Evolutionary conservation across 306 rosid genomes (phyloP).

Genomic region (Cicer arietinum): DNA sequence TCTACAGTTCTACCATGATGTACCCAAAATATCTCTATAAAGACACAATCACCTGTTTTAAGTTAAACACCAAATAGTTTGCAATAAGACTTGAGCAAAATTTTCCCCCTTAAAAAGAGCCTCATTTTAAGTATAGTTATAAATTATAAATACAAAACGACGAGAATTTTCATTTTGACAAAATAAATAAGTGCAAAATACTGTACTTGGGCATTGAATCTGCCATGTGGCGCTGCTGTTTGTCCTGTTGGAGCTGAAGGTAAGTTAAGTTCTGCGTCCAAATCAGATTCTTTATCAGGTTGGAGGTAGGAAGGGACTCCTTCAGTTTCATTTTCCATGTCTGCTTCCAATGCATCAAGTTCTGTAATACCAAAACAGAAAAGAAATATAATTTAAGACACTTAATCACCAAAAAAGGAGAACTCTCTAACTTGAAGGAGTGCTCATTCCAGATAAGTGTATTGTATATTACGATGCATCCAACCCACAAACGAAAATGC

Average conservation of each 20-base stretch:
- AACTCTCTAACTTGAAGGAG: background rate
- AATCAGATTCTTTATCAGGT: slow-evolving; percentile 88
- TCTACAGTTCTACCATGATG: background rate
- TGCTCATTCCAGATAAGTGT: background rate
- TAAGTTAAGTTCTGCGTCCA: slow-evolving; percentile 82
- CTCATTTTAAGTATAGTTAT: slow-evolving; percentile 14
- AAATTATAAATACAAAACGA: background rate
- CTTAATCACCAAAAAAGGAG: background rate
- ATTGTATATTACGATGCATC: background rate
- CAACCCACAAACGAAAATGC: slow-evolving; percentile 31
- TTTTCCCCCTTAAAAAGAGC: background rate
- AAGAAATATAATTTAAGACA: background rate
- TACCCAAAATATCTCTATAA: background rate
- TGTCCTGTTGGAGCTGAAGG: slow-evolving; percentile 93
- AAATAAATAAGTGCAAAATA: slow-evolving; percentile 25
- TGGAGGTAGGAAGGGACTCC: slow-evolving; percentile 98
- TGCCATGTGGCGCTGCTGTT: slow-evolving; percentile 61
- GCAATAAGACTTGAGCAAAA: slow-evolving; percentile 11
- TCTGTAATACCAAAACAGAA: slow-evolving; percentile 53
- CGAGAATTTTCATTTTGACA: background rate
- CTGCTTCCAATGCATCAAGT: slow-evolving; percentile 90
- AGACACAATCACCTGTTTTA: slow-evolving; percentile 12
- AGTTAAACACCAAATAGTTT: slow-evolving; percentile 6
- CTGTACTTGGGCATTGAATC: slow-evolving; percentile 73
- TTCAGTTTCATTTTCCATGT: slow-evolving; percentile 90